A percentile compares a stretch with the other conserved stretches of the same genome.
Conservation (phyloP, 352 stramenopile species). For the Phytophthora rubi region DNA sequence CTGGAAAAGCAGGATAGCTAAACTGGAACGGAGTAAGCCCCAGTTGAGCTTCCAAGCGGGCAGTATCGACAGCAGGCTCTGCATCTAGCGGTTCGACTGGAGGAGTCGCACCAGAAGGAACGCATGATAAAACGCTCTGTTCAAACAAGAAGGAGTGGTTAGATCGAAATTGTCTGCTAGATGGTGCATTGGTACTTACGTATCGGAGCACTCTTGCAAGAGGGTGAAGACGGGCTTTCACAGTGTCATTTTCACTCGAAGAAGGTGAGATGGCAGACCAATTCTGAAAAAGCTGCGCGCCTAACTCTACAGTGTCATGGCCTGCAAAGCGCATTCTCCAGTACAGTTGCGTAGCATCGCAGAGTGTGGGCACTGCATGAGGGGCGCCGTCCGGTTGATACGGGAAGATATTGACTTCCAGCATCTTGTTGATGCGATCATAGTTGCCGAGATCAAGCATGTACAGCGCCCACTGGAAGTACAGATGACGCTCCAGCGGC, state of each 20-base stretch:
- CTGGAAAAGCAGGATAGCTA: slow-evolving; percentile 49
- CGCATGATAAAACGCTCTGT: slow-evolving; percentile 68
- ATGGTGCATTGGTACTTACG: slow-evolving; percentile 38
- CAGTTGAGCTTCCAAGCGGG: slow-evolving; percentile 47
- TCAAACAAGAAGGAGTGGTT: slow-evolving; percentile 11
- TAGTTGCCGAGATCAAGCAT: slow-evolving; percentile 84
- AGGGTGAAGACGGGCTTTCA: slow-evolving; percentile 46
- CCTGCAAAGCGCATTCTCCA: slow-evolving; percentile 85
- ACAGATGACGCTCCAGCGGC: slow-evolving; percentile 73
- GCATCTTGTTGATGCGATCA: slow-evolving; percentile 82
- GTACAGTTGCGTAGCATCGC: slow-evolving; percentile 82
- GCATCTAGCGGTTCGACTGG: slow-evolving; percentile 23
- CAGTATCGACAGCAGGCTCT: slow-evolving; percentile 48
- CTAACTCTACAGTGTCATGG: slow-evolving; percentile 58
- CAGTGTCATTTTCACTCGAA: slow-evolving; percentile 20
- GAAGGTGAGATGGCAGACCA: slow-evolving; percentile 50
- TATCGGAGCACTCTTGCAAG: slow-evolving; percentile 63
- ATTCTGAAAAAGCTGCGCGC: slow-evolving; percentile 61
- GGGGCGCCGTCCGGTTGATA: slow-evolving; percentile 40
- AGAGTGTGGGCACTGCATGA: slow-evolving; percentile 64
- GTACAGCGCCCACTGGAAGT: slow-evolving; percentile 86
- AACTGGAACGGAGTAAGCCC: slow-evolving; percentile 61
- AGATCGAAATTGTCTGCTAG: neutral
- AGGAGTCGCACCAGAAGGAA: slow-evolving; percentile 36
- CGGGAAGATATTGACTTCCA: slow-evolving; percentile 77